Conservation (phyloP, 306 rosid genomes). For the Sicyos edulis region DNA sequence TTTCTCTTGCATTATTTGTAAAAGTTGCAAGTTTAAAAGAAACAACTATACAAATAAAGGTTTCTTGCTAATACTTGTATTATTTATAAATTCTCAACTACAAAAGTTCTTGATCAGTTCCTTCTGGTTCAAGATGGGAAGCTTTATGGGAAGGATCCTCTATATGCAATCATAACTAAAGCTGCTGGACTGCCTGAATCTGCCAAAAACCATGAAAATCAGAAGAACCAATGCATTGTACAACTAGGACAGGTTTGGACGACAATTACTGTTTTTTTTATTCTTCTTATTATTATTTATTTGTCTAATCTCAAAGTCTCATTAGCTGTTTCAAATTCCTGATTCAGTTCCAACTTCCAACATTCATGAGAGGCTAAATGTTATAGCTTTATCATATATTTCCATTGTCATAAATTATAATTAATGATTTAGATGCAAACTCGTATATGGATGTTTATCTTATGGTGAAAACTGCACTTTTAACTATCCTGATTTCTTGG, state of each 20-base stretch:
- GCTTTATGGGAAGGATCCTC: conserved; percentile 72
- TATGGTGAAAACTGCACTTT: background rate
- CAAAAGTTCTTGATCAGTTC: conserved; percentile 52
- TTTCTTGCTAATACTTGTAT: conserved; percentile 16
- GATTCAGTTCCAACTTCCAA: conserved; percentile 12
- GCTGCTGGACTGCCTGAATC: conserved; percentile 79
- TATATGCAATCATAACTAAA: conserved; percentile 54
- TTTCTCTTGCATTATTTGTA: background rate
- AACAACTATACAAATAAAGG: background rate
- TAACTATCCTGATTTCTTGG: conserved; percentile 9
- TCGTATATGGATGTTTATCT: background rate
- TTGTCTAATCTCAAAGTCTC: background rate
- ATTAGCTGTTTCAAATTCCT: background rate
- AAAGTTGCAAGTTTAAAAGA: background rate
- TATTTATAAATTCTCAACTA: conserved; percentile 30
- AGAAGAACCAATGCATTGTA: conserved; percentile 57
- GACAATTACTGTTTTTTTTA: conserved; percentile 13
- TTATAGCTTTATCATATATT: background rate
- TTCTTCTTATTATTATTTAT: background rate
- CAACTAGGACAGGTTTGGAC: conserved; percentile 82
- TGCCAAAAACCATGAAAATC: conserved; percentile 61
- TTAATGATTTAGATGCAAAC: conserved; percentile 11
- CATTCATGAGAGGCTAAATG: background rate
- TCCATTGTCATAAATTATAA: background rate
- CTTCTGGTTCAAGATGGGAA: conserved; percentile 88